Percentiles rank a stretch among this genome's conserved stretches.
Conservation (phyloP, 352 stramenopile species). For the Thalassiosira mediterranea region DNA sequence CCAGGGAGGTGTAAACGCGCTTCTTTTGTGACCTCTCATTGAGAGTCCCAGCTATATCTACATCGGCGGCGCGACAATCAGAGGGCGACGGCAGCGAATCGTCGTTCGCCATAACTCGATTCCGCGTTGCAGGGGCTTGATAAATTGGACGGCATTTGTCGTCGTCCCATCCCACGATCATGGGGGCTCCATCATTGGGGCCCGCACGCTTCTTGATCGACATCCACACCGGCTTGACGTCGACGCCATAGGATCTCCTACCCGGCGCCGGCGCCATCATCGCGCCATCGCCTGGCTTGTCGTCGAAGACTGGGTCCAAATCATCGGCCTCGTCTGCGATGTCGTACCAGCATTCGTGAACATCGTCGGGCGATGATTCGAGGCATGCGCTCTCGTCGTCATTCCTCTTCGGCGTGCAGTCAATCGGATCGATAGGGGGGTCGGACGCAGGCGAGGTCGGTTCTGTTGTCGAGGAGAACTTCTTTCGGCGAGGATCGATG, state of each 20-base stretch:
- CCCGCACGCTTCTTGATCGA: constrained; percentile 22
- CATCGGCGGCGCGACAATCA: background rate
- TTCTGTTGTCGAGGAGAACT: too few relatives aligned
- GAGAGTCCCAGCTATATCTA: background rate
- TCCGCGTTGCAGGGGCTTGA: constrained; percentile 12
- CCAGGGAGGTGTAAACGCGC: constrained; percentile 29
- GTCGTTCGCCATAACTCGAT: background rate
- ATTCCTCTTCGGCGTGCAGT: too few relatives aligned
- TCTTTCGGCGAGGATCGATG: too few relatives aligned
- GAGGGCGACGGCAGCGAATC: background rate
- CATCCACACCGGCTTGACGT: constrained; percentile 64
- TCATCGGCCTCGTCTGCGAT: too few relatives aligned
- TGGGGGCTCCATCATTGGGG: background rate
- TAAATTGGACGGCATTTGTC: constrained; percentile 63
- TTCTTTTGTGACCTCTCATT: constrained; percentile 27
- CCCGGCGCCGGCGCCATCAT: background rate
- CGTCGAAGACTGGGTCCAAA: background rate
- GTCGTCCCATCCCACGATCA: constrained; percentile 60
- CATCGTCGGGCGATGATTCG: too few relatives aligned
- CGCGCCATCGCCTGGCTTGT: background rate
- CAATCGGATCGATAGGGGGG: too few relatives aligned
- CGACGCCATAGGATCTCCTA: constrained; percentile 43
- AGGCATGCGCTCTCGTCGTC: too few relatives aligned
- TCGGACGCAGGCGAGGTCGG: too few relatives aligned
- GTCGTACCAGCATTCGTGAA: too few relatives aligned